Percentiles rank a stretch among this genome's conserved stretches.
phyloP scores from a whole-genome alignment of 768 basidiomycete species.

The Tulasnella sp. region DNA sequence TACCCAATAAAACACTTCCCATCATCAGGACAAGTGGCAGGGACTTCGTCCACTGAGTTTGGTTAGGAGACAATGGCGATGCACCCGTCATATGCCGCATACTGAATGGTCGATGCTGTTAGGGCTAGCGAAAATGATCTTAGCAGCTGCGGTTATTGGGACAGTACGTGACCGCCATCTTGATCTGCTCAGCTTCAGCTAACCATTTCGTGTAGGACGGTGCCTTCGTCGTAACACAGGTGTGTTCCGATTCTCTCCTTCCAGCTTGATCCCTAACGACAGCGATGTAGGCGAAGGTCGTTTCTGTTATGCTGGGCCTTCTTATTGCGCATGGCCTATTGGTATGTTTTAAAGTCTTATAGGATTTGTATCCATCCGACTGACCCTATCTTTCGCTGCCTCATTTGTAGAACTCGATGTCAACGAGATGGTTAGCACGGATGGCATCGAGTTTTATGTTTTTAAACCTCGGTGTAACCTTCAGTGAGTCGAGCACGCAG shows the following conservation, averaged over 20 bases:
- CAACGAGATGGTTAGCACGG: slow-evolving; percentile 65
- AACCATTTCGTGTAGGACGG: slow-evolving; percentile 35
- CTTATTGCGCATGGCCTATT: slow-evolving; percentile 69
- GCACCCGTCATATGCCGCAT: slow-evolving; percentile 12
- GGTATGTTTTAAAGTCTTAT: slow-evolving; percentile 31
- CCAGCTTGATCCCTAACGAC: background rate
- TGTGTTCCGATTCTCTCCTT: slow-evolving; percentile 22
- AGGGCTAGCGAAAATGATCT: slow-evolving; percentile 12
- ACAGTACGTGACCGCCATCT: background rate
- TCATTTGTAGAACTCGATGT: slow-evolving; percentile 46
- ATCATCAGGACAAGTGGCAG: slow-evolving; percentile 72
- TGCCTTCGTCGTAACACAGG: slow-evolving; percentile 47
- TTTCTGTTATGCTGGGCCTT: slow-evolving; percentile 66
- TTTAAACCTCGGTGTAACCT: slow-evolving; percentile 72
- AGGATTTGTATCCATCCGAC: too few relatives aligned
- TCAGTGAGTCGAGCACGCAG: slow-evolving; percentile 35
- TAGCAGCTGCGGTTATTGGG: slow-evolving; percentile 12
- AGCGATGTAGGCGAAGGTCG: slow-evolving; percentile 46
- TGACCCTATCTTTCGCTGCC: too few relatives aligned
- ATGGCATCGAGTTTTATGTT: slow-evolving; percentile 75
- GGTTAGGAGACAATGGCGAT: slow-evolving; percentile 28
- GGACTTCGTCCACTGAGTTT: slow-evolving; percentile 78
- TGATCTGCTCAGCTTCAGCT: background rate
- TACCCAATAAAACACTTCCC: too few relatives aligned
- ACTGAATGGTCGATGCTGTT: slow-evolving; percentile 4